These are phyloP conservation scores for Pyrrhoderma lamaoense DNA, from an alignment of 1,284 basidiomycete genomes.

Conservation along the genomic window DNA sequence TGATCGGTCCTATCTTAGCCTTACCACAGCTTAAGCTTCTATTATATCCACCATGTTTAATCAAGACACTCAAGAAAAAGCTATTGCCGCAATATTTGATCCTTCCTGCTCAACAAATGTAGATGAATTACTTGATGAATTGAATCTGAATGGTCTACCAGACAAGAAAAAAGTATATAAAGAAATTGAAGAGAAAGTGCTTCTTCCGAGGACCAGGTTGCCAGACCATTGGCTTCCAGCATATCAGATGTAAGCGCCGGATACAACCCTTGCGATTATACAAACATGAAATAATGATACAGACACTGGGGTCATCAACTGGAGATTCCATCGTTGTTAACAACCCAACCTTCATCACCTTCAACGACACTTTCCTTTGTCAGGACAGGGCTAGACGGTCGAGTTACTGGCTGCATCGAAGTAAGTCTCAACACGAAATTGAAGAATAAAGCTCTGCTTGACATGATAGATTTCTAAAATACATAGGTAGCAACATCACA, in stretches of 20 bases:
- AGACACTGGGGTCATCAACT: constrained; percentile 68
- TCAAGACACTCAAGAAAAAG: constrained; percentile 11
- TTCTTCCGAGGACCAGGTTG: constrained; percentile 55
- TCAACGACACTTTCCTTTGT: constrained; percentile 76
- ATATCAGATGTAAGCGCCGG: constrained; percentile 61
- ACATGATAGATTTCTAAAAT: too few species aligned
- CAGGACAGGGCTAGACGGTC: constrained; percentile 71
- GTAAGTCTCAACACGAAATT: constrained; percentile 27
- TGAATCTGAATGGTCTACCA: constrained; percentile 51
- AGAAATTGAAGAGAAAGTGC: constrained; percentile 60
- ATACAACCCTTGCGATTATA: background rate
- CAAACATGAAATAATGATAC: constrained; percentile 7
- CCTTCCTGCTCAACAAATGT: constrained; percentile 37
- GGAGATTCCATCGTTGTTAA: constrained; percentile 55
- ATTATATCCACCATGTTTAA: background rate
- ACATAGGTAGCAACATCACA: constrained; percentile 42
- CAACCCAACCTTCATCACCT: constrained; percentile 59
- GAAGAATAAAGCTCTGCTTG: constrained; percentile 7
- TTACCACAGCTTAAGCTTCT: too few species aligned
- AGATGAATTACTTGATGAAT: constrained; percentile 37
- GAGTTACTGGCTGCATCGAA: constrained; percentile 76
- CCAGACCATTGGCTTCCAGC: constrained; percentile 65
- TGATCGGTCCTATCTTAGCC: too few species aligned
- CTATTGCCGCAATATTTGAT: constrained; percentile 41
- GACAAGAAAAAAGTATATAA: constrained; percentile 50